Conservation (phyloP, 371 early-diverging fungal genomes). For the Actinomortierella wolfii region DNA sequence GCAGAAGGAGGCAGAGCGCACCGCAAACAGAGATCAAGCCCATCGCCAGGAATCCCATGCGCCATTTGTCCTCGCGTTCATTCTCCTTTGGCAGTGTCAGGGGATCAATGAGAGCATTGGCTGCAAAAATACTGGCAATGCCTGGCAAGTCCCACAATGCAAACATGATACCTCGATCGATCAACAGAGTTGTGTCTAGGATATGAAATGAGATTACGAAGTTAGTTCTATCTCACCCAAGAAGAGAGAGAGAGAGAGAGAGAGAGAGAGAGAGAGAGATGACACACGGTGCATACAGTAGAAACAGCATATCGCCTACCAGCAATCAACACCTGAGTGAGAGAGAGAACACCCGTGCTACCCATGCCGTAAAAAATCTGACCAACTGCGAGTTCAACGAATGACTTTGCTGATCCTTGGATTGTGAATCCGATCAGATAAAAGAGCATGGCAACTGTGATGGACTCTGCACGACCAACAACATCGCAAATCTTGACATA, state of each 20-base stretch:
- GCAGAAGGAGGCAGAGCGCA: conserved; percentile 19
- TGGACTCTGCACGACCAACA: conserved; percentile 35
- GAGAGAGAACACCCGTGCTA: conserved; percentile 27
- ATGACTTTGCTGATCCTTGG: conserved; percentile 23
- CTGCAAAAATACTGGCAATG: conserved; percentile 6
- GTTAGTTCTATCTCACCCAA: no score
- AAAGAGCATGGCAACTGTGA: conserved; percentile 30
- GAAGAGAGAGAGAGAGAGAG: no score
- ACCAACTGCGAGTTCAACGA: conserved; percentile 37
- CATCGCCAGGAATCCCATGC: conserved; percentile 13
- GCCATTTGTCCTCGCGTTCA: conserved; percentile 8
- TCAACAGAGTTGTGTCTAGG: conserved; percentile 11
- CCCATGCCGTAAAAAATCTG: conserved; percentile 48
- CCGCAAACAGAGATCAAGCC: conserved; percentile 38
- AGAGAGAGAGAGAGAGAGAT: no score
- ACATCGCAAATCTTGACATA: conserved; percentile 47
- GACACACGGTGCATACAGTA: no score
- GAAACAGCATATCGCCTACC: conserved; percentile 13
- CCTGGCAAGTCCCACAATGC: conserved; percentile 9
- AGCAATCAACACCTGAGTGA: conserved; percentile 46
- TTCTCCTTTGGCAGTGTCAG: conserved; percentile 10
- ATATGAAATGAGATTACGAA: no score
- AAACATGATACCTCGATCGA: conserved; percentile 11
- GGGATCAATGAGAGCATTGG: conserved; percentile 23
- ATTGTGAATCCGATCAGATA: conserved; percentile 34